Evolutionary conservation across 371 early-diverging fungal species (phyloP).

Genomic region (Zychaea mexicana): DNA sequence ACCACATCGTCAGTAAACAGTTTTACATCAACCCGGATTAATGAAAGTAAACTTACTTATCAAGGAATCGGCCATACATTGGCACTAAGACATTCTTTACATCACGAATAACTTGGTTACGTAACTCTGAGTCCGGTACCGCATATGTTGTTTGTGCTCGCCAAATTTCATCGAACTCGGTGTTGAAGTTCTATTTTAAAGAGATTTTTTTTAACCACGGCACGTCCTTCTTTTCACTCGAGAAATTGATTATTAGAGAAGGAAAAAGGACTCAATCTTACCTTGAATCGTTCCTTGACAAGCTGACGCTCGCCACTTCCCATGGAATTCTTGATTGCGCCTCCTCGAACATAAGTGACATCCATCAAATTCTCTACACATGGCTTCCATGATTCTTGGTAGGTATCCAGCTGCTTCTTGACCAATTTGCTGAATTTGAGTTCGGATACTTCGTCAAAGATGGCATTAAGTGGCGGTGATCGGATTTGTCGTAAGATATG

Average conservation of each 20-base stretch:
- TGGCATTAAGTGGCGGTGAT: slow-evolving; percentile 57
- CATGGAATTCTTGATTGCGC: slow-evolving; percentile 62
- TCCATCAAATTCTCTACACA: slow-evolving; percentile 76
- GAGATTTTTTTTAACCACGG: not conserved
- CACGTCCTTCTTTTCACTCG: not conserved
- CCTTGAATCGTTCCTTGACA: slow-evolving; percentile 84
- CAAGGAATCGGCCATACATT: slow-evolving; percentile 77
- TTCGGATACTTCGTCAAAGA: slow-evolving; percentile 57
- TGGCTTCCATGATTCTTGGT: slow-evolving; percentile 77
- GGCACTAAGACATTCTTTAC: slow-evolving; percentile 76
- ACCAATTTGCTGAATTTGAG: slow-evolving; percentile 64
- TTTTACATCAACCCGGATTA: not conserved
- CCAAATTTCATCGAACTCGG: slow-evolving; percentile 78
- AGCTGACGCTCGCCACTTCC: slow-evolving; percentile 68
- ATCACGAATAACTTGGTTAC: slow-evolving; percentile 72
- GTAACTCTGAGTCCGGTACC: slow-evolving; percentile 82
- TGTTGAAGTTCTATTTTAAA: slow-evolving; percentile 74
- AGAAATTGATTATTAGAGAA: too few relatives aligned
- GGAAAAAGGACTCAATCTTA: slow-evolving; percentile 1
- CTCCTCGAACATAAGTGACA: slow-evolving; percentile 71
- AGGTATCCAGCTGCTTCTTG: slow-evolving; percentile 60
- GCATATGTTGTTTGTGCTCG: slow-evolving; percentile 75
- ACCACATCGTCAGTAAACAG: too few relatives aligned
- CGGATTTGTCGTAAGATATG: slow-evolving; percentile 71
- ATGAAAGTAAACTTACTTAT: slow-evolving; percentile 47